A percentile compares a stretch with the other conserved stretches of the same genome.
Conservation (phyloP, 805 yeast genomes). For the Torulaspora franciscae region DNA sequence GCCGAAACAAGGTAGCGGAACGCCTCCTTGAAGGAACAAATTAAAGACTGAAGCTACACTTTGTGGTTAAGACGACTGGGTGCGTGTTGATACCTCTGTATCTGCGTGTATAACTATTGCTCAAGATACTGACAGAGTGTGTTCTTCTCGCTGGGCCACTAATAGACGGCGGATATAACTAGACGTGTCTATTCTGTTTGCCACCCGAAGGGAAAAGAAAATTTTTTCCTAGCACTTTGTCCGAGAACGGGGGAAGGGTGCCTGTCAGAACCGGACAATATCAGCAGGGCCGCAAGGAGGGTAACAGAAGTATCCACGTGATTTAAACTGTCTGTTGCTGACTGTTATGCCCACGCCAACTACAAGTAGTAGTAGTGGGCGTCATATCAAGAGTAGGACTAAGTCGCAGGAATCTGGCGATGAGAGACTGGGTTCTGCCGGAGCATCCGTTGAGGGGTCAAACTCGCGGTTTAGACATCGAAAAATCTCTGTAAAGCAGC, state of each 20-base stretch:
- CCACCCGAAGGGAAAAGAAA: neutral
- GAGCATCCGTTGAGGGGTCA: constrained; percentile 37
- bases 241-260: neutral
- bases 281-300: neutral
- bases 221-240: constrained; percentile 2
- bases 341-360: constrained; percentile 16
- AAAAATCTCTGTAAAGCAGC: constrained; percentile 88
- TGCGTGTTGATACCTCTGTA: neutral
- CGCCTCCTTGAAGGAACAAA: neutral
- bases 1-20: neutral
- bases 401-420: constrained; percentile 3
- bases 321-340: neutral
- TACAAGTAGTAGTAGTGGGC: constrained; percentile 8
- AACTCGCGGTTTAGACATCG: constrained; percentile 83
- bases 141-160: neutral
- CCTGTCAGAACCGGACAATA: constrained; percentile 1
- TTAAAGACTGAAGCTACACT: neutral
- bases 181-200: neutral
- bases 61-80: neutral
- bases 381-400: constrained; percentile 6
- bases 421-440: constrained; percentile 8
- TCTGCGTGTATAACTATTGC: neutral
- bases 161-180: neutral
- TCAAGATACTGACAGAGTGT: neutral
- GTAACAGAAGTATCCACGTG: constrained; percentile 2